phyloP scores from a whole-genome alignment of 2,329 filamentous ascomycete species.

The Colletotrichum eleusines region DNA sequence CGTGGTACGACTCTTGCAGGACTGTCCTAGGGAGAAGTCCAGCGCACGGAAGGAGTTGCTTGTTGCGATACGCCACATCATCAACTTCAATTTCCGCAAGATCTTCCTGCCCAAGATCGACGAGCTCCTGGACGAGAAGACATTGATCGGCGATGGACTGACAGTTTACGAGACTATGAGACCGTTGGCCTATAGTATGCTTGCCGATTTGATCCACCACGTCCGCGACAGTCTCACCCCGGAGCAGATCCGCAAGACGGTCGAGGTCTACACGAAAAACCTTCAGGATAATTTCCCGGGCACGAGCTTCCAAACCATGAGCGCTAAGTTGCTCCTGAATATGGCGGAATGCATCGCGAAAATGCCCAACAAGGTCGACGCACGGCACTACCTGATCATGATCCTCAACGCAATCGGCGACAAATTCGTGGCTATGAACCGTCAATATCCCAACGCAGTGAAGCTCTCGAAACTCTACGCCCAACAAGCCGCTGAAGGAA shows the following conservation, averaged over 20 bases:
- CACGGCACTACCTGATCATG: constrained; percentile 94
- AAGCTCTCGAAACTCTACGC: constrained; percentile 87
- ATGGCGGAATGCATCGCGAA: constrained; percentile 99
- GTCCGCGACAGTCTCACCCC: constrained; percentile 89
- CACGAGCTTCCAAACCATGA: constrained; percentile 99
- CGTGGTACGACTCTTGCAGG: constrained; percentile 89
- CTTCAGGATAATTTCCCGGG: constrained; percentile 95
- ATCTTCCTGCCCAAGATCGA: constrained; percentile 97
- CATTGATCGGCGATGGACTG: constrained; percentile 92
- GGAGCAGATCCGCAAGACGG: constrained; percentile 93
- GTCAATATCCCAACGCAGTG: constrained; percentile 93
- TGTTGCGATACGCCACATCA: constrained; percentile 97
- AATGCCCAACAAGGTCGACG: constrained; percentile 91
- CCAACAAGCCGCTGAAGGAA: constrained; percentile 72
- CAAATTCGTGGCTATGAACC: constrained; percentile 98
- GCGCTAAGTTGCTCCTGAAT: constrained; percentile 94
- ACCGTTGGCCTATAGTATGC: constrained; percentile 96
- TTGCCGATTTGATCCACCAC: constrained; percentile 97
- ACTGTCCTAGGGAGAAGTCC: constrained; percentile 95
- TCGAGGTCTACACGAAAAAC: constrained; percentile 97
- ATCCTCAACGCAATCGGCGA: constrained; percentile 98
- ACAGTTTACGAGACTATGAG: constrained; percentile 98
- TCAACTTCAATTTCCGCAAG: constrained; percentile 98
- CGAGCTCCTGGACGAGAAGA: constrained; percentile 92
- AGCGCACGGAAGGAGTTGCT: constrained; percentile 93